These are phyloP conservation scores for Auriscalpium vulgare DNA, from an alignment of 768 basidiomycete genomes.

Conservation along the genomic window DNA sequence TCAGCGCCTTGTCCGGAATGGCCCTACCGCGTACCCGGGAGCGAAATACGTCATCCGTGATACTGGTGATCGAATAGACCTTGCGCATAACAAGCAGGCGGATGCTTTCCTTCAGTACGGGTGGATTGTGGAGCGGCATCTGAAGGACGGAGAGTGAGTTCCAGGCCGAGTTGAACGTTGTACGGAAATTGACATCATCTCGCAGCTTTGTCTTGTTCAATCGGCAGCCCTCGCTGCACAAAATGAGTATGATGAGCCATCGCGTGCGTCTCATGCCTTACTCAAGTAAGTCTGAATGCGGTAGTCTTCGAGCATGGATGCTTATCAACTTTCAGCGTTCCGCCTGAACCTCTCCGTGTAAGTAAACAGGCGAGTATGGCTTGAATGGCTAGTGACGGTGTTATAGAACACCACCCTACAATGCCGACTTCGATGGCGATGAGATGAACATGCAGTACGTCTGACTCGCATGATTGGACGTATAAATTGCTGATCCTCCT, in stretches of 20 bases:
- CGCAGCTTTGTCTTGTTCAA: slow-evolving; percentile 88
- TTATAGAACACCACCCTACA: slow-evolving; percentile 87
- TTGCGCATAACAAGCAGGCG: slow-evolving; percentile 92
- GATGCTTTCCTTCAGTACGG: slow-evolving; percentile 96
- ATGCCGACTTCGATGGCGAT: slow-evolving; percentile 99
- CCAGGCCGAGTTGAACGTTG: too few relatives aligned
- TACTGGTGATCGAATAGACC: slow-evolving; percentile 93
- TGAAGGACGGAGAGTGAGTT: slow-evolving; percentile 97
- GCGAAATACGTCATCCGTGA: slow-evolving; percentile 96
- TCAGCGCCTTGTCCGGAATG: slow-evolving; percentile 91
- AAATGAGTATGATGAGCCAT: slow-evolving; percentile 99
- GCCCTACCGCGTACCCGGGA: slow-evolving; percentile 91
- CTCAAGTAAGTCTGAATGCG: slow-evolving; percentile 61
- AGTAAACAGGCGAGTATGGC: slow-evolving; percentile 27
- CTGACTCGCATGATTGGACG: not conserved
- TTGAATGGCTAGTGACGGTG: slow-evolving; percentile 20
- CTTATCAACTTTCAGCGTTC: slow-evolving; percentile 55
- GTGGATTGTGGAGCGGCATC: slow-evolving; percentile 96
- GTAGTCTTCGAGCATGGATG: not conserved
- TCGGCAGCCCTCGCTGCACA: slow-evolving; percentile 96
- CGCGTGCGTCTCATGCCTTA: slow-evolving; percentile 96
- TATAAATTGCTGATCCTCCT: slow-evolving; percentile 5
- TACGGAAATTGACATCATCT: not conserved
- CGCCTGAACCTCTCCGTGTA: slow-evolving; percentile 97
- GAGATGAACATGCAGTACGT: slow-evolving; percentile 99